These are phyloP conservation scores for Phanerochaete sordida DNA, from an alignment of 768 basidiomycete species.

Conservation along the genomic window DNA sequence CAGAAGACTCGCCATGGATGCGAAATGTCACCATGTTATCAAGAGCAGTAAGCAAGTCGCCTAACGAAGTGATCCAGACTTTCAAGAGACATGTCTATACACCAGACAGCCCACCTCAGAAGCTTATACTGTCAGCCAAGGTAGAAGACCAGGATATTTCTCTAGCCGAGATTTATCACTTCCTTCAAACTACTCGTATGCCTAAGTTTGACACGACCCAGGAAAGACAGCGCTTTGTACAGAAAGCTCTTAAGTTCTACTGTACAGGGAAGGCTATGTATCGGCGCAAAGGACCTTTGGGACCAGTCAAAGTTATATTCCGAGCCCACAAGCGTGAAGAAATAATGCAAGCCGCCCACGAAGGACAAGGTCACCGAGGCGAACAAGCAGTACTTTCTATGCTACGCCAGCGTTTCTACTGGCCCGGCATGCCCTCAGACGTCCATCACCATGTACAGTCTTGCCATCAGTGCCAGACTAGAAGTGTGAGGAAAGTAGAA, in stretches of 20 bases:
- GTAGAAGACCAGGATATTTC: slow-evolving; percentile 15
- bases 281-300: not conserved
- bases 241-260: slow-evolving; percentile 13
- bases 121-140: too few relatives aligned
- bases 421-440: slow-evolving; percentile 13
- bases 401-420: slow-evolving; percentile 15
- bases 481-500: slow-evolving; percentile 12
- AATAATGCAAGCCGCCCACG: slow-evolving; percentile 18
- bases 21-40: not conserved
- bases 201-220: not conserved
- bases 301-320: slow-evolving; percentile 8
- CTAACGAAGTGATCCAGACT: too few relatives aligned
- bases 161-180: slow-evolving; percentile 15
- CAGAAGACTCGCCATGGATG: not conserved
- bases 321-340: not conserved
- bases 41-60: too few relatives aligned
- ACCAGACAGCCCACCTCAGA: too few relatives aligned
- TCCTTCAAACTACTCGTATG: slow-evolving; percentile 7
- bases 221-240: slow-evolving; percentile 1
- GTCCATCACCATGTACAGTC: slow-evolving; percentile 10
- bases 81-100: too few relatives aligned
- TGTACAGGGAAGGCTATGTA: slow-evolving; percentile 9
- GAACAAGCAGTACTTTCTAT: slow-evolving; percentile 8
- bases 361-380: slow-evolving; percentile 18
- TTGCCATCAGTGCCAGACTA: slow-evolving; percentile 19